These are phyloP conservation scores for rapeseed (Brassica napus) DNA, from an alignment of 345 rosid species.

Conservation along the genomic window Da-Ae NC_063437.1:19994001-19994500, in stretches of 20 bases:
- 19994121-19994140: constrained; percentile 64
- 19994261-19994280: neutral
- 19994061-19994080: constrained; percentile 2
- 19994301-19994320: neutral
- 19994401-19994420: neutral
- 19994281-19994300: neutral
- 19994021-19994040: constrained; percentile 31
- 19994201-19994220: neutral
- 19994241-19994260: neutral
- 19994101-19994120: constrained; percentile 30
- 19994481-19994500: neutral
- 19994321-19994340: neutral
- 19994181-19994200: neutral
- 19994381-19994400: neutral
- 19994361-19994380: neutral
- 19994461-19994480: neutral
- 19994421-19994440: neutral
- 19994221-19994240: neutral
- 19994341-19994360: constrained; percentile 22
- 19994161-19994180: constrained; percentile 11
- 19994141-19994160: constrained; percentile 59
- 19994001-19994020: neutral
- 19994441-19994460: neutral
- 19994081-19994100: constrained; percentile 5
- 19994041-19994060: constrained; percentile 13